phyloP scores from a whole-genome alignment of 768 basidiomycete genomes.

The Hortiboletus campestris region DNA sequence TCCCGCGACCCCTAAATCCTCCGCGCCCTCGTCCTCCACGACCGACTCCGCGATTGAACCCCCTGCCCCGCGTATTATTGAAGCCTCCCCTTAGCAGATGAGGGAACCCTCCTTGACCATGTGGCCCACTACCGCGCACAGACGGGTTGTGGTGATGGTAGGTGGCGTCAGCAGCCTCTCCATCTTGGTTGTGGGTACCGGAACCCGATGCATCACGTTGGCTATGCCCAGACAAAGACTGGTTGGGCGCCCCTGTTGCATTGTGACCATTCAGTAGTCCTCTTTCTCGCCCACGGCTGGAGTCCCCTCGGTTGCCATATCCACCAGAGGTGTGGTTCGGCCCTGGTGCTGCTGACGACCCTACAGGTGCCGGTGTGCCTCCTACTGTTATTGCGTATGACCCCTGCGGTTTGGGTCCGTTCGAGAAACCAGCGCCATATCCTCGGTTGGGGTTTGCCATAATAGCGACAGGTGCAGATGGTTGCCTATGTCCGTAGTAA shows the following conservation, averaged over 20 bases:
- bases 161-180: constrained; percentile 2
- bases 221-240: neutral
- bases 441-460: constrained; percentile 72
- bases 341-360: neutral
- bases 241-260: neutral
- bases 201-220: neutral
- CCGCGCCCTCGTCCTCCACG: constrained; percentile 34
- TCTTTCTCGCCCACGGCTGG: constrained; percentile 6
- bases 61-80: constrained; percentile 31
- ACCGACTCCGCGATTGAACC: constrained; percentile 26
- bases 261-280: constrained; percentile 9
- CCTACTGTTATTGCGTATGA: constrained; percentile 13
- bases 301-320: constrained; percentile 1
- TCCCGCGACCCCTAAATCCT: constrained; percentile 33
- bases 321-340: constrained; percentile 1
- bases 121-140: constrained; percentile 24
- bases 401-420: constrained; percentile 5
- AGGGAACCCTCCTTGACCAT: constrained; percentile 33
- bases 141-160: constrained; percentile 2
- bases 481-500: constrained; percentile 17
- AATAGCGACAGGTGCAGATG: constrained; percentile 57
- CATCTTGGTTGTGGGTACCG: neutral
- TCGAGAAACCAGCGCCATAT: constrained; percentile 26
- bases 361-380: neutral
- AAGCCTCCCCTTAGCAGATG: constrained; percentile 24